Evolutionary conservation across 768 basidiomycete genomes (phyloP), one percentile per base, ranked within the genome.

Genomic region (Lactarius deliciosus): DNA sequence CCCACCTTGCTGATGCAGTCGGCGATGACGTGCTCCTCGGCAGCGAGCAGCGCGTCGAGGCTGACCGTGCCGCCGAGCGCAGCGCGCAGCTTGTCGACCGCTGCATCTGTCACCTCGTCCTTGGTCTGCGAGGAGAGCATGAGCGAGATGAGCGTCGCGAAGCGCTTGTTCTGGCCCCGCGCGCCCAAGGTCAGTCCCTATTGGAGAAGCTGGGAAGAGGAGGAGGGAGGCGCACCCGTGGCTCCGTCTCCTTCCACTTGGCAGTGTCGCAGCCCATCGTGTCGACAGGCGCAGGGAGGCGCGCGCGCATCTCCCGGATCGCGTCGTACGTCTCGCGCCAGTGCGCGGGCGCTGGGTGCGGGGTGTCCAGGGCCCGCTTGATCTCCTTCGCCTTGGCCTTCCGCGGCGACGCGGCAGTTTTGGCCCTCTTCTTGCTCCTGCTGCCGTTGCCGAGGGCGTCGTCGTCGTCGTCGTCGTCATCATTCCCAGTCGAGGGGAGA

Each of bases 61-160:
- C 87, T 88, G 28, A 99, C 75, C n/a, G 85, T 87, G 0, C 92
- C 93, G 1, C 92, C 91, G 3, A 99, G 75, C 0, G 86, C 85
- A 2, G 75, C 73, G 20, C 94, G 87, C 2, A 98, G 82, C 66
- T 89, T 91, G 2, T 78, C 74, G 1, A 96, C 85, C 0, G 96
- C 96, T 0, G 88, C 85, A 63, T 91, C 85, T 0, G 91, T 94
- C 20, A 94, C 89, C 71, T 92, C 87, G 74, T 96, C 95, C 72
- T 96, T 98, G 5, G 96, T 98, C 75, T 98, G 96, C 2, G 94
- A 94, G 11, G 92, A 94, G 2, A 98, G 83, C 94, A 98, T 97
- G 55, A 99, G 81, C 3, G 95, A 93, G 8, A 99, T 85, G 25
- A 99, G 86, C 5, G 90, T 92, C 10, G 91, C 83, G 66, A 93